Percentiles rank a stretch among this genome's conserved stretches.
These are phyloP conservation scores for Saccharum spontaneum DNA, from an alignment of 176 grass and related monocot species.

Conservation along the genomic window DNA sequence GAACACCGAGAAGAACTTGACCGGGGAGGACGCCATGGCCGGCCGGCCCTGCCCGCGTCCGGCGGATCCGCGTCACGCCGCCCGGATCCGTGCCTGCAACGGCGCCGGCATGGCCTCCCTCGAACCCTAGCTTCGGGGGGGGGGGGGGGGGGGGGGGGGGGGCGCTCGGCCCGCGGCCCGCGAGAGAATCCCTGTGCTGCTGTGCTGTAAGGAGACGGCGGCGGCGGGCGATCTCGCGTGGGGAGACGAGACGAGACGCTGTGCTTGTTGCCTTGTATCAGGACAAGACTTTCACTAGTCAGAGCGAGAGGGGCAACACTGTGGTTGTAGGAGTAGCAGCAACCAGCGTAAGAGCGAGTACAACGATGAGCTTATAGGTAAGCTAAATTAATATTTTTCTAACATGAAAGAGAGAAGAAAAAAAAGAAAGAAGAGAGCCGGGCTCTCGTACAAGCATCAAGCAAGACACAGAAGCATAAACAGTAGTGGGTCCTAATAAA, in stretches of 20 bases:
- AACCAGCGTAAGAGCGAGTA: too few relatives aligned
- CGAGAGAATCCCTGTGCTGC: background rate
- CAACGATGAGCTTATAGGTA: too few relatives aligned
- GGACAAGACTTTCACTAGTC: constrained; percentile 14
- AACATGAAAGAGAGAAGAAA: too few relatives aligned
- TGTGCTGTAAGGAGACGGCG: background rate
- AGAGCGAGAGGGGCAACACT: background rate
- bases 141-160: background rate
- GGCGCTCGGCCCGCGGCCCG: background rate
- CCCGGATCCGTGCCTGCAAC: constrained; percentile 44
- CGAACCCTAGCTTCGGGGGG: constrained; percentile 45
- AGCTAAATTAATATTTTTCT: too few relatives aligned
- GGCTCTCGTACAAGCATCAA: too few relatives aligned
- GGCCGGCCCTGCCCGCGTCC: background rate
- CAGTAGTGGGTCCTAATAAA: too few relatives aligned
- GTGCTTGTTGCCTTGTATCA: constrained; percentile 18
- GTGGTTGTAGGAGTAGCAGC: background rate
- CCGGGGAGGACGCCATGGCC: constrained; percentile 95
- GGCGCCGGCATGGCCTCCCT: constrained; percentile 18
- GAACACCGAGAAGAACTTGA: constrained; percentile 95
- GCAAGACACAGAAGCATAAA: too few relatives aligned
- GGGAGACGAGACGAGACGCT: constrained; percentile 31
- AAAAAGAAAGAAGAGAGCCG: too few relatives aligned
- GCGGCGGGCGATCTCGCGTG: constrained; percentile 28
- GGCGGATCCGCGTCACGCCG: constrained; percentile 44